A percentile compares a stretch with the other conserved stretches of the same genome.
These are phyloP conservation scores for Porodaedalea pini DNA, from an alignment of 1,284 basidiomycete genomes.

Conservation along the genomic window DNA sequence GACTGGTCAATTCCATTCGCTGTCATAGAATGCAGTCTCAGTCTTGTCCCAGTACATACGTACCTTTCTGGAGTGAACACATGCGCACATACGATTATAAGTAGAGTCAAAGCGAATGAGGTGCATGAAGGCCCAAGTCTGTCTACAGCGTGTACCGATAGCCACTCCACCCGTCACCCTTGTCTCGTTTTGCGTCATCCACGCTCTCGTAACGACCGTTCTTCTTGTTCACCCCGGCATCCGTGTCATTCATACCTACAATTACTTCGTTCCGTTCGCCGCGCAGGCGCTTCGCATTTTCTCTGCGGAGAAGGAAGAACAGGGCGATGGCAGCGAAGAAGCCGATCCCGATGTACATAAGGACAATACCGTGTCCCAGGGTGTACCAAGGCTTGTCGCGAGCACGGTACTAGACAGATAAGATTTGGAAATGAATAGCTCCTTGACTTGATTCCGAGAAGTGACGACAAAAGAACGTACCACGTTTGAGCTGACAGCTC, in stretches of 20 bases:
- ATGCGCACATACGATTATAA: no score
- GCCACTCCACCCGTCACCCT: conserved; percentile 59
- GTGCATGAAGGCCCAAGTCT: no score
- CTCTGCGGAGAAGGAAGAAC: conserved; percentile 47
- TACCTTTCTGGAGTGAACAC: no score
- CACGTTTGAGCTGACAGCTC: conserved; percentile 67
- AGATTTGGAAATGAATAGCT: not conserved
- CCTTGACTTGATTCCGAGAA: conserved; percentile 4
- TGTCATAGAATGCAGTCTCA: no score
- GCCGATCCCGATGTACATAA: conserved; percentile 68
- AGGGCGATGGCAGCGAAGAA: conserved; percentile 47
- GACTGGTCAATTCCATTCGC: no score
- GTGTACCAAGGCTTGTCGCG: conserved; percentile 67
- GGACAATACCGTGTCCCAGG: conserved; percentile 62
- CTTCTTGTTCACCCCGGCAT: conserved; percentile 21
- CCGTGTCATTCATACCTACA: conserved; percentile 35
- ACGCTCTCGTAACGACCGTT: conserved; percentile 43
- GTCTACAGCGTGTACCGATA: conserved; percentile 46
- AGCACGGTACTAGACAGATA: conserved; percentile 51
- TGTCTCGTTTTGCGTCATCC: conserved; percentile 51
- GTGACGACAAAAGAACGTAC: conserved; percentile 36
- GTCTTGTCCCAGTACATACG: no score
- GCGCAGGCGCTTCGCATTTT: conserved; percentile 59
- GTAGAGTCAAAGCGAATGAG: no score
- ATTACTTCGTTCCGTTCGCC: conserved; percentile 71